These are phyloP conservation scores for Dissoconium aciculare DNA, from an alignment of 2,329 filamentous ascomycete species.

Conservation along the genomic window DNA sequence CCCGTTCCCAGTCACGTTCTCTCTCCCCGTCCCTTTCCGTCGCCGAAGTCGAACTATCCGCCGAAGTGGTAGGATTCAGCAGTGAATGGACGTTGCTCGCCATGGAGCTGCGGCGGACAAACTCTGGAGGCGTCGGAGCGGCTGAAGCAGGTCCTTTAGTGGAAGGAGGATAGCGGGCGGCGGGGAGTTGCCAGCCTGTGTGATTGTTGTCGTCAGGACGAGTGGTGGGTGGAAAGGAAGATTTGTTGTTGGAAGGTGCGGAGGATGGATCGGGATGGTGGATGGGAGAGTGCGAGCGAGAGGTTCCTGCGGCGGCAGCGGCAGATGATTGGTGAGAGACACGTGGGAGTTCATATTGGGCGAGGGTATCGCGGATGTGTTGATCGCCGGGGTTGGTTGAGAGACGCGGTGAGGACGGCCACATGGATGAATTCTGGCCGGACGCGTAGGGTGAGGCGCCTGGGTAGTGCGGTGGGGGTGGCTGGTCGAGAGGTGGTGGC, in stretches of 20 bases:
- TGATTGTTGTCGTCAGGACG: conserved; percentile 39
- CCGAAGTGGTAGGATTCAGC: conserved; percentile 53
- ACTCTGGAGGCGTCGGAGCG: too few relatives aligned
- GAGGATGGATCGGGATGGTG: conserved; percentile 34
- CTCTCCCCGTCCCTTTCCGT: conserved; percentile 50
- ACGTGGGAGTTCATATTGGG: conserved; percentile 49
- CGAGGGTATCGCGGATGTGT: conserved; percentile 46
- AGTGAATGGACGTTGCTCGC: conserved; percentile 54
- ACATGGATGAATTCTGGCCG: conserved; percentile 45
- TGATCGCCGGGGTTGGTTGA: conserved; percentile 40
- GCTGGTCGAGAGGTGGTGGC: too few relatives aligned
- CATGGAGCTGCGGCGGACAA: conserved; percentile 55
- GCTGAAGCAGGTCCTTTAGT: conserved; percentile 35
- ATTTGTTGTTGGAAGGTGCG: conserved; percentile 9
- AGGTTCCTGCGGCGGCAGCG: conserved; percentile 6
- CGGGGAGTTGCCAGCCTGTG: conserved; percentile 43
- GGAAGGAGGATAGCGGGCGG: conserved; percentile 35
- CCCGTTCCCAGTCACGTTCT: too few relatives aligned
- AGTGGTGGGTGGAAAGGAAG: conserved; percentile 27
- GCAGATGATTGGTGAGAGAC: too few relatives aligned
- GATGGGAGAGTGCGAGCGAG: conserved; percentile 30
- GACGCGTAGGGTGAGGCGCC: conserved; percentile 48
- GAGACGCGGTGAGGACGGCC: conserved; percentile 49
- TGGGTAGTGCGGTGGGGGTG: conserved; percentile 31
- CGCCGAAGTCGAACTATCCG: conserved; percentile 54